phyloP scores from a whole-genome alignment of 306 rosid species.

The Vachellia pachyceras region DNA sequence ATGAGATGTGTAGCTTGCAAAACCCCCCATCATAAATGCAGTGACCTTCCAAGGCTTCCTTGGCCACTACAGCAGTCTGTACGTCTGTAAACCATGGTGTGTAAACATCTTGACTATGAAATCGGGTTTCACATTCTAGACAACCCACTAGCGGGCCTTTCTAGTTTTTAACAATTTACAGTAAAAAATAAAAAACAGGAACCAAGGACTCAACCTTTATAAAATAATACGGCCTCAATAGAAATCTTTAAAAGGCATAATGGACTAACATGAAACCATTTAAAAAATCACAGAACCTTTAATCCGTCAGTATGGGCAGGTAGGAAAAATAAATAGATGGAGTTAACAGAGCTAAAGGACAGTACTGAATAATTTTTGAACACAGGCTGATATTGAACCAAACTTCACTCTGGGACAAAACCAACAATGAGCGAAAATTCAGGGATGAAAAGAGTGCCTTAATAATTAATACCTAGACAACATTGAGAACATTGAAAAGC shows the following conservation, averaged over 20 bases:
- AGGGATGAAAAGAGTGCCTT: neutral
- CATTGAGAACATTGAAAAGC: slow-evolving; percentile 18
- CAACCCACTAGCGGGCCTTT: no score
- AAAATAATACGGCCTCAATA: no score
- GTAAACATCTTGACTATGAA: neutral
- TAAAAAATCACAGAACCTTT: no score
- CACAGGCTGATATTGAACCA: neutral
- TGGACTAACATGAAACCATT: no score
- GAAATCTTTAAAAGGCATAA: no score
- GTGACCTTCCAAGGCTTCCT: slow-evolving; percentile 98
- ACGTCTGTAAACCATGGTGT: slow-evolving; percentile 61
- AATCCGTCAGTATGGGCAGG: no score
- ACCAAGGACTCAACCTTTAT: no score
- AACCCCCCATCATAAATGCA: slow-evolving; percentile 98
- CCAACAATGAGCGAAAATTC: neutral
- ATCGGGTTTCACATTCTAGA: no score
- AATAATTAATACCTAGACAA: neutral
- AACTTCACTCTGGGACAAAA: neutral
- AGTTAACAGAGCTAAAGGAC: no score
- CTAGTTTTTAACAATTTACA: no score
- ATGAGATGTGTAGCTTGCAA: slow-evolving; percentile 97
- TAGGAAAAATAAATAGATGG: no score
- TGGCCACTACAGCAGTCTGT: slow-evolving; percentile 86
- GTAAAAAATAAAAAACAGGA: no score
- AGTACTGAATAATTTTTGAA: neutral